These are phyloP conservation scores for Candida freyschussii DNA, from an alignment of 1,139 yeast species.

Conservation along the genomic window DNA sequence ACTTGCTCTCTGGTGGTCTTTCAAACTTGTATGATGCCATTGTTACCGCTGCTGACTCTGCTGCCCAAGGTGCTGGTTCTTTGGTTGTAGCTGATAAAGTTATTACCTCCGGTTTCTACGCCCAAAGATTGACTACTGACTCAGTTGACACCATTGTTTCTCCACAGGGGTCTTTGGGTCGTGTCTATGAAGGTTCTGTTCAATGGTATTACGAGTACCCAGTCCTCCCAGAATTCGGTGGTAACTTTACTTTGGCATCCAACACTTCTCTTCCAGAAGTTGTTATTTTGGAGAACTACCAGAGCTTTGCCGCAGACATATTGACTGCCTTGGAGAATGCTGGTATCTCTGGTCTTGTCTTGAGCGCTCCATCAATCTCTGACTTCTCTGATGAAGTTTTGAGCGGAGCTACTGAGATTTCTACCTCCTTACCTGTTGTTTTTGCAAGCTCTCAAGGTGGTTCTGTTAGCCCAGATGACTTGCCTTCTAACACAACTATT, in stretches of 20 bases:
- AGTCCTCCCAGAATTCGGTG: conserved; percentile 8
- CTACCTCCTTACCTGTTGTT: conserved; percentile 12
- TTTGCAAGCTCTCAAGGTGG: conserved; percentile 17
- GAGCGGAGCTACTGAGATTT: not conserved
- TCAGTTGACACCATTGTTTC: conserved; percentile 47
- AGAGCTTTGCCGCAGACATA: conserved; percentile 39
- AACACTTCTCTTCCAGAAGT: conserved; percentile 33
- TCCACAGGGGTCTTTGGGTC: conserved; percentile 50
- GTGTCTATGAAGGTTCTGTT: conserved; percentile 36
- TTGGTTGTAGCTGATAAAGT: conserved; percentile 46
- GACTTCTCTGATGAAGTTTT: conserved; percentile 5
- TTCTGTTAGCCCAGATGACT: conserved; percentile 32
- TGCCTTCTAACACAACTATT: conserved; percentile 30
- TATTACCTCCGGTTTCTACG: conserved; percentile 48
- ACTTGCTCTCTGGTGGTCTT: conserved; percentile 50
- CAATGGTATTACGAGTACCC: conserved; percentile 28
- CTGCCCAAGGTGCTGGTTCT: conserved; percentile 37
- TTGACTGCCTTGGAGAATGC: conserved; percentile 23
- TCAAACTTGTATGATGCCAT: conserved; percentile 51
- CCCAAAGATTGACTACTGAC: conserved; percentile 48
- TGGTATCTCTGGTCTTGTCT: conserved; percentile 12
- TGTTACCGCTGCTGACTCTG: conserved; percentile 38
- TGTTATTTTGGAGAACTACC: conserved; percentile 41
- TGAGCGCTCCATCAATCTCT: conserved; percentile 6
- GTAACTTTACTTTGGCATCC: conserved; percentile 9